Evolutionary conservation across 108 stramenopile species (phyloP).

Genomic region (Pseudonitzschia pungens): DNA sequence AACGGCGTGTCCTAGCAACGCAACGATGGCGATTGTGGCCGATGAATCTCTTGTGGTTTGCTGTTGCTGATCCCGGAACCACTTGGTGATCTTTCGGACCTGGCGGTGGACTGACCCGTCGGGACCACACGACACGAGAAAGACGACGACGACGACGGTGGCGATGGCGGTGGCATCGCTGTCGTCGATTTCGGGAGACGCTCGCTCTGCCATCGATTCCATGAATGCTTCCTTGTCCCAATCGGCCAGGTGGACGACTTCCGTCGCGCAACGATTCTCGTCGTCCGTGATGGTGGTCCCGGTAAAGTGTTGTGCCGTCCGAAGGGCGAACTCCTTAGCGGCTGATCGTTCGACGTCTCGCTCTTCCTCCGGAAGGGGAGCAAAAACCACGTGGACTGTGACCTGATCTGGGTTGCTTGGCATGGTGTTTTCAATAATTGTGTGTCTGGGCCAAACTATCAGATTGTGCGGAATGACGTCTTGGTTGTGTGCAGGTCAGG

Average conservation of each 20-base stretch:
- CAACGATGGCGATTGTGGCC: background rate
- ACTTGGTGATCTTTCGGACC: background rate
- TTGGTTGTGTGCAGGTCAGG: too few relatives aligned
- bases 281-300: background rate
- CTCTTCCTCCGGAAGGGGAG: background rate
- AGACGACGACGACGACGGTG: background rate
- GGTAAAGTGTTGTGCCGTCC: background rate
- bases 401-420: too few relatives aligned
- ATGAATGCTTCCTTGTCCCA: background rate
- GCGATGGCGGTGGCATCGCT: too few relatives aligned
- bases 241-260: background rate
- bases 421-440: too few relatives aligned
- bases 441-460: too few relatives aligned
- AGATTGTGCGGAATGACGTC: too few relatives aligned
- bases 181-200: background rate
- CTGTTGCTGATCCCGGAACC: background rate
- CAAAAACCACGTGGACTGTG: background rate
- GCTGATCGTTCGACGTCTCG: slow-evolving; percentile 5
- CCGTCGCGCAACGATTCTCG: background rate
- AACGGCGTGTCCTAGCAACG: background rate
- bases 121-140: background rate
- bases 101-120: background rate
- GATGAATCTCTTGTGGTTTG: background rate
- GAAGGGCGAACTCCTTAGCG: background rate
- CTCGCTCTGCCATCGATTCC: background rate